A percentile compares a stretch with the other conserved stretches of the same genome.
Conservation (phyloP, 2,329 filamentous ascomycete genomes). For the Orbilia quercus region DNA sequence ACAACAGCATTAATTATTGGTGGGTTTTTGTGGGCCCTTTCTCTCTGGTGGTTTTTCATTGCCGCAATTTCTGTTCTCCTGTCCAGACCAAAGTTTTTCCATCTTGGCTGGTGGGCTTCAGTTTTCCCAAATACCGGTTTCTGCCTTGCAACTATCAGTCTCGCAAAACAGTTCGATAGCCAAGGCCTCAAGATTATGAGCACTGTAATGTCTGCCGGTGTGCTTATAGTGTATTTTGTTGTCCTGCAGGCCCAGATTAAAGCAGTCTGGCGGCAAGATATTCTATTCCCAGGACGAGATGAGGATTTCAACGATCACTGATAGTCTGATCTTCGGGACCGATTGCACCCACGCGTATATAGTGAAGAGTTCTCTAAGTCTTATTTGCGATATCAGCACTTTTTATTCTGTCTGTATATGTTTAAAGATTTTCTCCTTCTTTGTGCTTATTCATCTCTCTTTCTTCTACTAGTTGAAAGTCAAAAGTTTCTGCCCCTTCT, state of each 20-base stretch:
- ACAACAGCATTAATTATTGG: constrained; percentile 67
- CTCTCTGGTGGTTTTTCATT: constrained; percentile 71
- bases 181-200: constrained; percentile 66
- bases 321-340: too few species aligned
- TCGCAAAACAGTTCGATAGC: constrained; percentile 67
- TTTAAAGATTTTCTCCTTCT: too few species aligned
- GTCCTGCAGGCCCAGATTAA: constrained; percentile 66
- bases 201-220: constrained; percentile 66
- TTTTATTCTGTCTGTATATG: too few species aligned
- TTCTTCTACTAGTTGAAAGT: too few species aligned
- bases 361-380: too few species aligned
- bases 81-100: constrained; percentile 68
- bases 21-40: constrained; percentile 63
- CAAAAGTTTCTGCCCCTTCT: too few species aligned
- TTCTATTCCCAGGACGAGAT: constrained; percentile 70
- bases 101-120: constrained; percentile 74
- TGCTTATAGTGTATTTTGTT: constrained; percentile 64
- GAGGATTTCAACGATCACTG: constrained; percentile 68
- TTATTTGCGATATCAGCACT: too few species aligned
- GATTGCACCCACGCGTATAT: too few species aligned
- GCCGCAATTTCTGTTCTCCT: constrained; percentile 66
- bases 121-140: constrained; percentile 74
- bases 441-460: too few species aligned
- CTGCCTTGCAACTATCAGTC: constrained; percentile 69
- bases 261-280: constrained; percentile 68